Evolutionary conservation across 129 eudicot species (phyloP), one percentile per base, ranked within the genome.

Genomic region (Flaveria linearis): DNA sequence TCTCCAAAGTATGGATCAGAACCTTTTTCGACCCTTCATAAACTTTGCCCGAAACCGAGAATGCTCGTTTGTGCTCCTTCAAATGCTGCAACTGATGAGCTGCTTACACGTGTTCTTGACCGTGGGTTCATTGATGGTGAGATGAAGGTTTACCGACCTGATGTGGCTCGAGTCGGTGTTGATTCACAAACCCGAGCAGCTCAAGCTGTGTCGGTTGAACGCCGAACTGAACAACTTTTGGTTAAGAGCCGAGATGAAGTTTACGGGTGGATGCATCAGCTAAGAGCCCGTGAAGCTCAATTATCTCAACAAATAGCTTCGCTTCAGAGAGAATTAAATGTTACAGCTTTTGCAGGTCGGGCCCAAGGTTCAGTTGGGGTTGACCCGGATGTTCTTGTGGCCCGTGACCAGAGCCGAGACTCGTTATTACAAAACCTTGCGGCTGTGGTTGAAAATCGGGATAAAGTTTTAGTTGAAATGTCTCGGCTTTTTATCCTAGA

Each of bases 61-160:
- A 94, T 94, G 99, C 93, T 94, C 0, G 99, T 94, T 7, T 94
- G 99, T 78, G 99, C 99, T 25, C 99, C 99, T 52, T 94, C 99
- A 60, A 94, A 94, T 80, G 99, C 99, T 20, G 99, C 99, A 55
- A 94, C 99, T 2, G 99, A 94, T 70, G 99, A 94, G 78, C 80
- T 94, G 50, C 97, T 94, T 17, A 64, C 99, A 8, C 97, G 99
- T 76, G 99, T 94, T 42, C 99, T 94, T 46, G 99, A 94, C 41
- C 99, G 96, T 15, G 99, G 99, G 66, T 94, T 94, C 64, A 89
- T 91, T 73, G 99, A 94, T 45, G 99, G 99, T 6, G 99, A 94
- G 87, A 94, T 94, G 99, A 94, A 91, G 71, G 84, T 94, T 69
- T 94, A 94, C 82, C 83, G 97, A 14, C 99, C 99, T 6, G 99